Percentiles rank a stretch among this genome's conserved stretches.
phyloP scores from a whole-genome alignment of 768 basidiomycete species.

The Tylopilus sp. region DNA sequence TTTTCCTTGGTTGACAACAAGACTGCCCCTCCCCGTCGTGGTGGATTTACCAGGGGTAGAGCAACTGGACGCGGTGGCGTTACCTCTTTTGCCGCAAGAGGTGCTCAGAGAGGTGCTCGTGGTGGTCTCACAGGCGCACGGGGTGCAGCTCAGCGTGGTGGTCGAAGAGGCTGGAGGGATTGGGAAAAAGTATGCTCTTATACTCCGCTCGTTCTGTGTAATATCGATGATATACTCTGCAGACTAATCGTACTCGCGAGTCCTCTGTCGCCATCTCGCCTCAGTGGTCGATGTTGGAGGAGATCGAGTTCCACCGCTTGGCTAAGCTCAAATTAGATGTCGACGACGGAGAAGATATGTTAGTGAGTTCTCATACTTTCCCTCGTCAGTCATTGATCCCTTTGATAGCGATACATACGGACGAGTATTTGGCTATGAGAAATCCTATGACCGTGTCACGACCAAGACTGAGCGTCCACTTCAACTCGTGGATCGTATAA shows the following conservation, averaged over 20 bases:
- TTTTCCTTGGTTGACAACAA: slow-evolving; percentile 97
- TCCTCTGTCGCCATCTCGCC: slow-evolving; percentile 90
- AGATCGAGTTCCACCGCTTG: slow-evolving; percentile 93
- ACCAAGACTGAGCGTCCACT: slow-evolving; percentile 91
- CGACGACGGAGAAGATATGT: slow-evolving; percentile 90
- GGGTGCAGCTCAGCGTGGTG: slow-evolving; percentile 35
- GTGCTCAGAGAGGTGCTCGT: slow-evolving; percentile 42
- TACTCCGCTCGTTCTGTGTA: neutral
- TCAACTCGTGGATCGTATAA: slow-evolving; percentile 89
- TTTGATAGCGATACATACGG: slow-evolving; percentile 74
- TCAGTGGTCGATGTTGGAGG: slow-evolving; percentile 94
- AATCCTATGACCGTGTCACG: slow-evolving; percentile 90
- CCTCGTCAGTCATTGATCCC: slow-evolving; percentile 5
- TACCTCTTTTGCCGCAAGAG: slow-evolving; percentile 38
- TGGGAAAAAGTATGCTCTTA: slow-evolving; percentile 78
- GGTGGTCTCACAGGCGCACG: slow-evolving; percentile 45
- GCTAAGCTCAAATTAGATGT: slow-evolving; percentile 92
- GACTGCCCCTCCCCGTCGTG: slow-evolving; percentile 63
- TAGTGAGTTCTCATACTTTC: slow-evolving; percentile 26
- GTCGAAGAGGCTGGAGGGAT: slow-evolving; percentile 79
- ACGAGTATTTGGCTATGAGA: slow-evolving; percentile 89
- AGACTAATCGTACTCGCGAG: slow-evolving; percentile 84
- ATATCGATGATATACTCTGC: slow-evolving; percentile 8
- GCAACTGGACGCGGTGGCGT: slow-evolving; percentile 32
- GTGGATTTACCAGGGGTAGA: slow-evolving; percentile 58